Evolutionary conservation across 345 rosid genomes (phyloP), one percentile per base, ranked within the genome.

Genomic region (Streptanthus diversifolius): DNA sequence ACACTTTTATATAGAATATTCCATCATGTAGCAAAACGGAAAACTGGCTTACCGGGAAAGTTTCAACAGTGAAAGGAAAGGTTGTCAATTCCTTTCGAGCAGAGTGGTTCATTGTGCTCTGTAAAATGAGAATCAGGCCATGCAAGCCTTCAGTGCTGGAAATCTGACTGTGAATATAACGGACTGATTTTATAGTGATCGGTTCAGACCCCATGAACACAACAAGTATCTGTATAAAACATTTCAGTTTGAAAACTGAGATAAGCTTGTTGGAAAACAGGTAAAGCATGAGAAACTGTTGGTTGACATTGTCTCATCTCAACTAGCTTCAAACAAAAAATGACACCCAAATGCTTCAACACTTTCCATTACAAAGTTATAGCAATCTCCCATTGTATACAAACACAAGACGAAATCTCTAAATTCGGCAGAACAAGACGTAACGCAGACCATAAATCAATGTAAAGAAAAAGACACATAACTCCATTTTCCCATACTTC

Each of bases 171-270:
- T 57, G 70, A 18, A 78, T 11, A n/a, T 5, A 30, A 44, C 77
- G 70, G 43, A 78, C 8, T 52, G 81, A 22, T 33, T 78, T 71
- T 51, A 66, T 65, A 4, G 58, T 60, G 58, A 78, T 45, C 66
- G 72, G 73, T 59, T 78, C 81, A 51, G 74, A 33, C 18, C 65
- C 77, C 77, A 72, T 78, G 70, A 72, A 78, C 68, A 78, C 43
- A 52, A 78, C 81, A 44, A 72, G 74, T 4, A 78, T 53, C 81
- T 78, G 74, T 51, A 53, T 61, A 59, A 57, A 66, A 39, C 58
- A 71, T 49, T n/a, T 36, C 63, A 33, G 7, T 21, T 13, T 58
- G 33, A 33, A 39, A 60, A 57, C 22, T 32, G 56, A 57, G 54
- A 44, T 29, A 30, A 51, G 25, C 45, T 19, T 35, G 21, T 48